These are phyloP conservation scores for Aureobasidium sp. DNA, from an alignment of 2,329 filamentous ascomycete genomes.

Conservation along the genomic window DNA sequence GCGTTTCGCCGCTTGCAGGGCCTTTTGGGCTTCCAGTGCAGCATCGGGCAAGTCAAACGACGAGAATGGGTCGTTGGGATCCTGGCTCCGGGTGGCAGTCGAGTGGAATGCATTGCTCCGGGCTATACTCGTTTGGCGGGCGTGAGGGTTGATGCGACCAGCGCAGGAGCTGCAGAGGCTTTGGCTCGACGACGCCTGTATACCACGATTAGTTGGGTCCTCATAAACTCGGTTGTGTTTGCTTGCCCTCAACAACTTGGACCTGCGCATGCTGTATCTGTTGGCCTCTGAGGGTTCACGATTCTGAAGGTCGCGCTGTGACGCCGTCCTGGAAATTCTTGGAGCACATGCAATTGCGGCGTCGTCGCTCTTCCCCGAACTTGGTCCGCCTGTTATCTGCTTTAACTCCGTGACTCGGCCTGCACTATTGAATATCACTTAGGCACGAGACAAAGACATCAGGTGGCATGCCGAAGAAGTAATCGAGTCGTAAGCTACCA, in stretches of 20 bases:
- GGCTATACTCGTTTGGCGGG: neutral
- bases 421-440: neutral
- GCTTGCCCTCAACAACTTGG: slow-evolving; percentile 8
- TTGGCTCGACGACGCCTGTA: slow-evolving; percentile 12
- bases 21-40: neutral
- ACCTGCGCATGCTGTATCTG: neutral
- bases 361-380: neutral
- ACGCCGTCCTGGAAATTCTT: neutral
- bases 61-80: neutral
- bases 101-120: slow-evolving; percentile 3
- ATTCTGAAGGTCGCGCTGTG: neutral
- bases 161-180: slow-evolving; percentile 13
- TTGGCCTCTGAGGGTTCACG: neutral
- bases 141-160: neutral
- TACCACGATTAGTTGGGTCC: neutral
- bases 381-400: neutral
- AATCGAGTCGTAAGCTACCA: neutral
- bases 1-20: neutral
- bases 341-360: slow-evolving; percentile 3
- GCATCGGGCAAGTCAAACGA: neutral
- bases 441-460: neutral
- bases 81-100: neutral
- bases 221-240: neutral
- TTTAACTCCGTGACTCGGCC: neutral
- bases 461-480: neutral